A percentile compares a stretch with the other conserved stretches of the same genome.
Evolutionary conservation across 2,329 filamentous ascomycete genomes (phyloP).

Genomic region (Raffaelea albimanens): DNA sequence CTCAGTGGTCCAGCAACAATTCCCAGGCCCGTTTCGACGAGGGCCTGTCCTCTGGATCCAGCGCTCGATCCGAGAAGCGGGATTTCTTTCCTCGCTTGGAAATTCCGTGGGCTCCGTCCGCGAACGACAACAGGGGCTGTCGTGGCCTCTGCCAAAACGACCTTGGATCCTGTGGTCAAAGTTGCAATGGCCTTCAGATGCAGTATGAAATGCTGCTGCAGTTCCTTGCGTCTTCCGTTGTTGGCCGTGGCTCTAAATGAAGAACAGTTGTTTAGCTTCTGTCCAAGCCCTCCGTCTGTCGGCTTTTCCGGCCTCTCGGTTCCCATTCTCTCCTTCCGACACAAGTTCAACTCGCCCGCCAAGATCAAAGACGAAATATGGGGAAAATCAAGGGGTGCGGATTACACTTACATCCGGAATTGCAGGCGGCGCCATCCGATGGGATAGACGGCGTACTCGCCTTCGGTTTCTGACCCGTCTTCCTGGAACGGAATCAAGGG

Average conservation of each 20-base stretch:
- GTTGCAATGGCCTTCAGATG: constrained; percentile 80
- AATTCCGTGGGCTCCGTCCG: constrained; percentile 86
- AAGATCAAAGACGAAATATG: not conserved
- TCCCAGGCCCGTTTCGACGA: constrained; percentile 53
- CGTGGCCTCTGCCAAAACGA: constrained; percentile 71
- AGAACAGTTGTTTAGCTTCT: constrained; percentile 11
- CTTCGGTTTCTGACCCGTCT: constrained; percentile 49
- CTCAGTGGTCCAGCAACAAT: constrained; percentile 49
- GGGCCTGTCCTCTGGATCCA: constrained; percentile 66
- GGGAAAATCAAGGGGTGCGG: not conserved
- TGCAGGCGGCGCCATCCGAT: constrained; percentile 92
- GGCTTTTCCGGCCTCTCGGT: not conserved
- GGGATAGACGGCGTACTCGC: constrained; percentile 81
- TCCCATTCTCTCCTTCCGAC: not conserved
- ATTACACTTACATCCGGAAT: constrained; percentile 62
- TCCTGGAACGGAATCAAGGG: constrained; percentile 61
- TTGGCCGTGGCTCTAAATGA: constrained; percentile 73
- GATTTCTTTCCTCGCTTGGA: constrained; percentile 87
- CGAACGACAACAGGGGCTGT: constrained; percentile 91
- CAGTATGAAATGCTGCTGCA: constrained; percentile 92
- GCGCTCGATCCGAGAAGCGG: constrained; percentile 71
- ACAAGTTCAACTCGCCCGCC: no score
- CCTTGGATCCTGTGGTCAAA: constrained; percentile 71
- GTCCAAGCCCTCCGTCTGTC: not conserved
- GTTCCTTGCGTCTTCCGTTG: constrained; percentile 86